These are phyloP conservation scores for Grammothele lineata DNA, from an alignment of 768 basidiomycete species.

Conservation along the genomic window DNA sequence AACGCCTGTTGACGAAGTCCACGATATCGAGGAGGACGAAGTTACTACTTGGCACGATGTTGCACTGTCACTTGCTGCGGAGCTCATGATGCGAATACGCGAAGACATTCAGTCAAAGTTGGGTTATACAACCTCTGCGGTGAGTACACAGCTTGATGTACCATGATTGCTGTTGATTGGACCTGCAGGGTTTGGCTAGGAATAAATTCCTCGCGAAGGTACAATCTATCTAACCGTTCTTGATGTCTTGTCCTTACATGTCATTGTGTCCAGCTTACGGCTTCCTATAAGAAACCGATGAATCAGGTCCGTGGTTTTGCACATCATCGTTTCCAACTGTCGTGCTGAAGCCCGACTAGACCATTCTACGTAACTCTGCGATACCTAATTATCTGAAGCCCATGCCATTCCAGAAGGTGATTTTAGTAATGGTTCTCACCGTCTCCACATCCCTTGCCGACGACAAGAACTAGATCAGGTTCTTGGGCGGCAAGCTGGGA, in stretches of 20 bases:
- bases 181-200: conserved; percentile 72
- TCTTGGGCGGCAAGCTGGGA: conserved; percentile 93
- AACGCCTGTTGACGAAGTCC: background rate
- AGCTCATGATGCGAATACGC: conserved; percentile 75
- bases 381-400: conserved; percentile 83
- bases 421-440: background rate
- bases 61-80: conserved; percentile 83
- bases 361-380: conserved; percentile 74
- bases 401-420: conserved; percentile 58
- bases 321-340: no score
- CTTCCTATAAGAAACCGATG: conserved; percentile 89
- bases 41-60: conserved; percentile 85
- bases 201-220: conserved; percentile 96
- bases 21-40: conserved; percentile 26
- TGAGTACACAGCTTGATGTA: conserved; percentile 32
- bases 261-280: conserved; percentile 54
- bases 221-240: background rate
- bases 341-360: conserved; percentile 47
- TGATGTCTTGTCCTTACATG: background rate
- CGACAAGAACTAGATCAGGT: conserved; percentile 66
- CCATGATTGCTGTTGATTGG: background rate
- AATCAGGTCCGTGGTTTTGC: conserved; percentile 63
- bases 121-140: conserved; percentile 93
- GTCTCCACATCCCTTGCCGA: background rate
- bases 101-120: conserved; percentile 62